Base-by-base conservation (phyloP, 2,329 filamentous ascomycete species). In the Rutstroemia sp. region DNA sequence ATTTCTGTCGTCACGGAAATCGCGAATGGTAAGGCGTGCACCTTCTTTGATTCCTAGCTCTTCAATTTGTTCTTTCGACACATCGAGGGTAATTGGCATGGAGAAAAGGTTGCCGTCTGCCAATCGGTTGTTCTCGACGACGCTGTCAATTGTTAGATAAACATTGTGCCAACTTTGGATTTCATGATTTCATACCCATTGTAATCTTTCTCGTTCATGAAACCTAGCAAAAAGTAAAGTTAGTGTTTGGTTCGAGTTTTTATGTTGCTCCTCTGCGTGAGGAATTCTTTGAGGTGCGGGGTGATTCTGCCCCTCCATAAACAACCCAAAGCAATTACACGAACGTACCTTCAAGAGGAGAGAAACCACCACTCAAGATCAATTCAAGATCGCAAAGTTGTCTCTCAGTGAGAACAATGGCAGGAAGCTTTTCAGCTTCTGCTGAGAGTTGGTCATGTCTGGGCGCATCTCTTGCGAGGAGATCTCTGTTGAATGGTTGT, bases 371-470 rank as follows among this genome's bases (percentile, higher is more conserved):
- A 74, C 91, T 97, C 74, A 99, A 85, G 70, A 99, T 91, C 75
- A 99, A 77, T 77, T 99, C 94, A 65, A 99, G 81, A 80, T 99
- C 94, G 76, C 94, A 99, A 50, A 99, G 85, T 76, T 99, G 94
- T 69, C 94, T 86, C 81, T 99, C 94, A 52, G 83, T 88, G 65
- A 99, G 85, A 59, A 87, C 77, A 65, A 99, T 80, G 39, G 92
- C 88, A 39, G 91, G 90, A 47, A 97, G 85, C 34, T 71, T 86
- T 79, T 96, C 92, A 44, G 92, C 88, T 77, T 99, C 94, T 48
- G 81, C 82, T 56, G 79, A 77, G 62, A 99, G 87, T 77, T 96
- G 79, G 62, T 79, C 79, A 65, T 94, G 87, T 70, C 88, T 85
- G 65, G 89, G 88, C 62, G 86, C 82, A 82, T 99, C 94, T 76